Evolutionary conservation across 129 eudicot species (phyloP), one percentile per base, ranked within the genome.

Genomic region (Escallonia rubra): DNA sequence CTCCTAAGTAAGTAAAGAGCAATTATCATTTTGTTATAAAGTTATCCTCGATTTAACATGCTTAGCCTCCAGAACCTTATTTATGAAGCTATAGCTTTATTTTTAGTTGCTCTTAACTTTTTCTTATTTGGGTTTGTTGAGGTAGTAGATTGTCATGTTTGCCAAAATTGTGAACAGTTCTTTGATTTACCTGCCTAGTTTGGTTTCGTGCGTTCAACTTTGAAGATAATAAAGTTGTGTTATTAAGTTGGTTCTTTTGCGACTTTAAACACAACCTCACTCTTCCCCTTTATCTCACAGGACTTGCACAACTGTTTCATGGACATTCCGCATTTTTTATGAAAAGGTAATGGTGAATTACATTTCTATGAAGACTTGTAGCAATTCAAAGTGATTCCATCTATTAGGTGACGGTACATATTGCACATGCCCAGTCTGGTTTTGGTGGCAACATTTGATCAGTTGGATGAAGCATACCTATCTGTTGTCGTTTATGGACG

Each of bases 221-320:
- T 1, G 34, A 23, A 23, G 34, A 23, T 23, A 23, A 23, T 23
- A 23, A 23, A 23, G 34, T 13, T 11, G 3, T 52, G 9, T 43
- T 4, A 43, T 34, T 43, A 46, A 14, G 45, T 67, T 68, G 54
- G 34, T 23, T 23, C 34, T 23, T 23, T 23, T 23, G 34, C 34
- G 34, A 23, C 34, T 1, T 23, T 23, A 23, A 23, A 23, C 34
- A 23, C 34, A 0, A 23, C 34, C 34, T 23, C 34, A 23, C 34
- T 23, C 34, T 23, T 23, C 34, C 34, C 34, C 34, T 23, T 23
- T 23, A n/a, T 23, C 34, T 23, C 34, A 23, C 34, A 92, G 98
- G 91, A 92, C 98, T 14, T 92, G 98, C 83, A 92, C 98, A 61
- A 89, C 96, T 2, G 96, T 89, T 15, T 89, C 98, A 4, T 92